Percentiles rank a stretch among this genome's conserved stretches.
phyloP scores from a whole-genome alignment of 192 early-diverging fungal species.

The Linnemannia schmuckeri region DNA sequence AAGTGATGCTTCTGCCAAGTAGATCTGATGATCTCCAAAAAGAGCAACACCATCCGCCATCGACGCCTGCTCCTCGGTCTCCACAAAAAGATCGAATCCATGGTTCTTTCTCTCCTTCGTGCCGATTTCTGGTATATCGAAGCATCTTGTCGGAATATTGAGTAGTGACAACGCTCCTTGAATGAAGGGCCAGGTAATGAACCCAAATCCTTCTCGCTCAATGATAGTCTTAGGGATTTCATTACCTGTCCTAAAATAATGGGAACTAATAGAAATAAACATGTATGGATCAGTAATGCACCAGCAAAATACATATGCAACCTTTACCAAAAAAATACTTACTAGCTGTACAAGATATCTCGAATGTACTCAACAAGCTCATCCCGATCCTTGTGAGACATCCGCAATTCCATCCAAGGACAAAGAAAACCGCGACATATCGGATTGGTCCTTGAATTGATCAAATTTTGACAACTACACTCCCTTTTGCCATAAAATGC shows the following conservation, averaged over 20 bases:
- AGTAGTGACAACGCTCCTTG: constrained; percentile 4
- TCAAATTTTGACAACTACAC: not conserved
- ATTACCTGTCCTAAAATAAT: not conserved
- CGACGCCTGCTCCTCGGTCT: constrained; percentile 5
- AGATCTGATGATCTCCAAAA: constrained; percentile 16
- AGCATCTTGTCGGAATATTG: constrained; percentile 4
- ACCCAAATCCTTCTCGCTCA: constrained; percentile 11
- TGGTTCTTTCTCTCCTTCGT: constrained; percentile 17
- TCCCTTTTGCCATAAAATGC: too few relatives aligned
- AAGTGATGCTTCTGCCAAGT: constrained; percentile 17
- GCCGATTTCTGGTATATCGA: not conserved
- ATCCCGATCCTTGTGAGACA: not conserved
- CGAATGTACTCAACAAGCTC: constrained; percentile 18
- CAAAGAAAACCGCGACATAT: not conserved
- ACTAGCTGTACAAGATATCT: constrained; percentile 10
- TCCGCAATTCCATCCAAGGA: constrained; percentile 12
- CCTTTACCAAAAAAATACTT: not conserved
- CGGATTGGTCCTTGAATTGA: not conserved
- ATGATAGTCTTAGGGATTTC: not conserved
- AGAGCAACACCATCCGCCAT: constrained; percentile 19
- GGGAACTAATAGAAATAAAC: constrained; percentile 3
- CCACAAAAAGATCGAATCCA: constrained; percentile 13
- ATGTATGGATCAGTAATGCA: too few relatives aligned
- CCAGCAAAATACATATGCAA: not conserved
- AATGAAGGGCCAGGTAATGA: constrained; percentile 12